Percentiles rank a stretch among this genome's conserved stretches.
phyloP scores from a whole-genome alignment of 345 rosid species.

The Dovyalis caffra region DNA sequence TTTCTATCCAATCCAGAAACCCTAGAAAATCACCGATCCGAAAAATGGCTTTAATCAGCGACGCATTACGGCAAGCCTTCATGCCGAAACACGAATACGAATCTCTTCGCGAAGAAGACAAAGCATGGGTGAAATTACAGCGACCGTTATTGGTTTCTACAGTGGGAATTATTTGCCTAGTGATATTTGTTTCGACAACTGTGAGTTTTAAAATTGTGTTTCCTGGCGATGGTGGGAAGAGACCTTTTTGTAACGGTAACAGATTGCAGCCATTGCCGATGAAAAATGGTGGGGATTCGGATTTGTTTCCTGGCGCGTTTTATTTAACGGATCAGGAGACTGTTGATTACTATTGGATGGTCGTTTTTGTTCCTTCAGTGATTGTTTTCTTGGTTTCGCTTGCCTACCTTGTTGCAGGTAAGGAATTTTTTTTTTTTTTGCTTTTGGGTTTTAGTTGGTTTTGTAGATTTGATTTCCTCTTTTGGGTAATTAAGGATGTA shows the following conservation, averaged over 20 bases:
- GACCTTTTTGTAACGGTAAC: conserved; percentile 70
- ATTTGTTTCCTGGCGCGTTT: conserved; percentile 64
- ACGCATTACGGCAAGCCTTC: conserved; percentile 87
- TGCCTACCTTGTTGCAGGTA: conserved; percentile 77
- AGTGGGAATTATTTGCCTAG: conserved; percentile 37
- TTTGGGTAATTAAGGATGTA: neutral
- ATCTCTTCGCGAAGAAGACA: conserved; percentile 75
- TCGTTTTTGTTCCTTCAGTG: conserved; percentile 63
- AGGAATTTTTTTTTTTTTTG: neutral
- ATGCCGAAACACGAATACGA: conserved; percentile 91
- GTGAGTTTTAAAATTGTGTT: conserved; percentile 81
- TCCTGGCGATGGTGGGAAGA: conserved; percentile 48
- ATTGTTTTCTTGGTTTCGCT: conserved; percentile 62
- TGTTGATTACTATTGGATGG: conserved; percentile 89
- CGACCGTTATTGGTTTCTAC: conserved; percentile 39
- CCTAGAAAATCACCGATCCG: neutral
- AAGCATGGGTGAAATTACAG: conserved; percentile 73
- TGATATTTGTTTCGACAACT: conserved; percentile 48
- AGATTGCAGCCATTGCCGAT: conserved; percentile 59
- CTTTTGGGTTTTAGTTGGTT: neutral
- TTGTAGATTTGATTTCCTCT: neutral
- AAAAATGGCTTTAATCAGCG: conserved; percentile 69
- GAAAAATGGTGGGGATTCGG: conserved; percentile 55
- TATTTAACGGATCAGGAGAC: conserved; percentile 88
- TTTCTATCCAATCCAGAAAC: conserved; percentile 1